Conservation (phyloP, 1,284 basidiomycete species). For the Cryptococcus amylolentus region DNA sequence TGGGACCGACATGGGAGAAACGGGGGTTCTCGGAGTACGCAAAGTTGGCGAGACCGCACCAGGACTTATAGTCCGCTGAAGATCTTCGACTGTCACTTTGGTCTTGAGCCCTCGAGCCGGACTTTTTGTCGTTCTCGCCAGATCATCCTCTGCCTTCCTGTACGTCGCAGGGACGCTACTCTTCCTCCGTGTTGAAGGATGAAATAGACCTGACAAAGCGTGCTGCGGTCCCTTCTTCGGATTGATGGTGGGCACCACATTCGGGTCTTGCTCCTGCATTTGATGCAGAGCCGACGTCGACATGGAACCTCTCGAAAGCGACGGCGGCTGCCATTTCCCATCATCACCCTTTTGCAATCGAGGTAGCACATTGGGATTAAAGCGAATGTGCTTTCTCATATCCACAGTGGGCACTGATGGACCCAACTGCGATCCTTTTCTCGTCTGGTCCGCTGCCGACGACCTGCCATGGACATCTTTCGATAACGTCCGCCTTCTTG, state of each 20-base stretch:
- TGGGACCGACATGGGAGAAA: not conserved
- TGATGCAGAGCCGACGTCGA: constrained; percentile 31
- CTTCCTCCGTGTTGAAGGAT: constrained; percentile 3
- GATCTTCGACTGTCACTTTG: not conserved
- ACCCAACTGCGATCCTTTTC: not conserved
- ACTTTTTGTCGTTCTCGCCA: not conserved
- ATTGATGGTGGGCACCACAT: not conserved
- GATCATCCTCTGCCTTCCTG: not conserved
- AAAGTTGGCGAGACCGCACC: not conserved
- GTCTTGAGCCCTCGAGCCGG: not conserved
- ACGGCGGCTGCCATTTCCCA: constrained; percentile 40
- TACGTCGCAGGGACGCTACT: not conserved
- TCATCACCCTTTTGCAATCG: constrained; percentile 28
- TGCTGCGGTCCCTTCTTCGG: constrained; percentile 12
- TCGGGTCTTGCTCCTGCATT: constrained; percentile 12
- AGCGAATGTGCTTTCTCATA: constrained; percentile 16
- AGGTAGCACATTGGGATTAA: constrained; percentile 22
- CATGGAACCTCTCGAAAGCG: constrained; percentile 33
- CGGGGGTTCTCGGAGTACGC: not conserved
- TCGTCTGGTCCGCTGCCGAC: constrained; percentile 1
- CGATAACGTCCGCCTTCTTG: constrained; percentile 6
- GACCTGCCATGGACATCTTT: constrained; percentile 3
- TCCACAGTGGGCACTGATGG: constrained; percentile 12
- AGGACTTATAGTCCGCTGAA: not conserved
- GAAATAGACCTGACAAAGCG: constrained; percentile 18